Conservation (phyloP, 352 stramenopile genomes). For the Globisporangium megalacanthum region DNA sequence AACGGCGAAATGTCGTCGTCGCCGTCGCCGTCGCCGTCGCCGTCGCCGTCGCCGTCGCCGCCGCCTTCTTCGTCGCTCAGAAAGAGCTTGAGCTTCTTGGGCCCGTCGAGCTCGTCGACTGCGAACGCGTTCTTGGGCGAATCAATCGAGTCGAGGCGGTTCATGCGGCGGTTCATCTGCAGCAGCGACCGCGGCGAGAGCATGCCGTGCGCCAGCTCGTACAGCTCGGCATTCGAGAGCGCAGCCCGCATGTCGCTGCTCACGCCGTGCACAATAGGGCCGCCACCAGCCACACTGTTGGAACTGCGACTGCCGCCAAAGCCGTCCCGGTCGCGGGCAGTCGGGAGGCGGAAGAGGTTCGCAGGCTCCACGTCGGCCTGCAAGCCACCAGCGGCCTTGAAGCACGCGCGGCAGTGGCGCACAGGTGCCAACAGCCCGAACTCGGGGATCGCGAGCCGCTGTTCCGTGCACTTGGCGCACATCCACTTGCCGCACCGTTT, state of each 20-base stretch:
- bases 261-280: slow-evolving; percentile 11
- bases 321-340: background rate
- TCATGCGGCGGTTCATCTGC: slow-evolving; percentile 60
- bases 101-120: slow-evolving; percentile 31
- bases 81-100: slow-evolving; percentile 12
- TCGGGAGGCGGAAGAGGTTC: slow-evolving; percentile 48
- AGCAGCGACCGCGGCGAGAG: slow-evolving; percentile 65
- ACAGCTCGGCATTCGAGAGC: slow-evolving; percentile 70
- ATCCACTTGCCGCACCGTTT: slow-evolving; percentile 85
- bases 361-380: slow-evolving; percentile 61
- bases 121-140: slow-evolving; percentile 46
- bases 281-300: slow-evolving; percentile 12
- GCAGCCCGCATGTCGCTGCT: slow-evolving; percentile 21
- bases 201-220: slow-evolving; percentile 75
- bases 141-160: slow-evolving; percentile 65
- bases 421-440: slow-evolving; percentile 71
- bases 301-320: background rate
- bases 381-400: slow-evolving; percentile 56
- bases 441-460: slow-evolving; percentile 78
- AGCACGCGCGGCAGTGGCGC: slow-evolving; percentile 74
- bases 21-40: slow-evolving; percentile 6
- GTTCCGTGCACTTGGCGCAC: slow-evolving; percentile 75
- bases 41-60: slow-evolving; percentile 6
- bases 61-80: slow-evolving; percentile 14
- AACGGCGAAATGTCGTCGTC: slow-evolving; percentile 15